Conservation (phyloP, 2,329 filamentous ascomycete species). For the Fusarium subtropicale region DNA sequence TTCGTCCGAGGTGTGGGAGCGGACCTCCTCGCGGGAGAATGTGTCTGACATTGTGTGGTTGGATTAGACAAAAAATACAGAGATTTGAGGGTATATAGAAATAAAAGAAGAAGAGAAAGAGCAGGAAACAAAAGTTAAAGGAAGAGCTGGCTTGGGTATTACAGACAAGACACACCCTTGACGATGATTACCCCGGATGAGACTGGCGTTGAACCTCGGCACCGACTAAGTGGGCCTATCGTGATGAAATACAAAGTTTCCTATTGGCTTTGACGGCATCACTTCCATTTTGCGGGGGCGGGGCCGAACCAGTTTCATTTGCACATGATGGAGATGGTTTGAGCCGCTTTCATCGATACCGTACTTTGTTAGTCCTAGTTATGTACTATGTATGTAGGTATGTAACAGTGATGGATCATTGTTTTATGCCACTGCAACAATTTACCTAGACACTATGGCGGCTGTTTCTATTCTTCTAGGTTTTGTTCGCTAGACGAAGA, state of each 20-base stretch:
- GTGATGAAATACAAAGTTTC: constrained; percentile 29
- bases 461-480: background rate
- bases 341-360: constrained; percentile 33
- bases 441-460: background rate
- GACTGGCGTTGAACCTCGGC: constrained; percentile 37
- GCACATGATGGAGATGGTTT: constrained; percentile 29
- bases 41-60: constrained; percentile 54
- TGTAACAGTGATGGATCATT: background rate
- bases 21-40: constrained; percentile 73
- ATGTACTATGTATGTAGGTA: too few species aligned
- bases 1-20: constrained; percentile 79
- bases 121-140: background rate
- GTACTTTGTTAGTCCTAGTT: background rate
- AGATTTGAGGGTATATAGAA: background rate
- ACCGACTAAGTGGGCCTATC: constrained; percentile 36
- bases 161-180: constrained; percentile 3
- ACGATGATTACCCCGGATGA: constrained; percentile 28
- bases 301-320: constrained; percentile 29
- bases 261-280: constrained; percentile 32
- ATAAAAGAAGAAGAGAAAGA: background rate
- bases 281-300: constrained; percentile 40
- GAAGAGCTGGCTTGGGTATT: constrained; percentile 8
- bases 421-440: background rate
- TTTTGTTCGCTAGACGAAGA: background rate
- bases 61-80: background rate